Conservation (phyloP, 2,329 filamentous ascomycete genomes). For the Calonectria naviculata region DNA sequence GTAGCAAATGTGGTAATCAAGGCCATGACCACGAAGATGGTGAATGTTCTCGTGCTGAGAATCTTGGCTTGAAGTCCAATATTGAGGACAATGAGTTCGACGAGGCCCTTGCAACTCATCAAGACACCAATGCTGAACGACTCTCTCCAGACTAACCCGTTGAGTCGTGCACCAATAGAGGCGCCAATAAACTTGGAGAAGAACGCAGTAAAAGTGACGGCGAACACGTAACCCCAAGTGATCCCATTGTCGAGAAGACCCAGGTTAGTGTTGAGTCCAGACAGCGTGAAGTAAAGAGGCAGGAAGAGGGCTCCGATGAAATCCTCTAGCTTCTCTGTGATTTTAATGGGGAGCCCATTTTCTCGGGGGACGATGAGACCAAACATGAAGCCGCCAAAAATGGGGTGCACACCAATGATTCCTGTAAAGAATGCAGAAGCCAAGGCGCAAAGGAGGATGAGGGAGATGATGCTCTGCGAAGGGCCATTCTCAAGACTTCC, state of each 20-base stretch:
- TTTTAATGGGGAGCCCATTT: slow-evolving; percentile 86
- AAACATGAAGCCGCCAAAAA: slow-evolving; percentile 91
- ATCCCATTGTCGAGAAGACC: slow-evolving; percentile 83
- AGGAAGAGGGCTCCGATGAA: slow-evolving; percentile 84
- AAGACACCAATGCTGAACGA: slow-evolving; percentile 86
- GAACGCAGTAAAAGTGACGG: slow-evolving; percentile 83
- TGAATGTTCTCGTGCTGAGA: slow-evolving; percentile 74
- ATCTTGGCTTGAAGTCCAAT: slow-evolving; percentile 23
- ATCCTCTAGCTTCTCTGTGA: slow-evolving; percentile 94
- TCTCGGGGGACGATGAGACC: slow-evolving; percentile 91
- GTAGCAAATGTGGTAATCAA: slow-evolving; percentile 86
- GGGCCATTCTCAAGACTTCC: slow-evolving; percentile 88
- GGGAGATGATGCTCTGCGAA: slow-evolving; percentile 81
- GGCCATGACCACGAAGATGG: slow-evolving; percentile 94
- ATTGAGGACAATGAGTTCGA: slow-evolving; percentile 84
- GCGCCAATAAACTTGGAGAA: slow-evolving; percentile 87
- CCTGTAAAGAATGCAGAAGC: slow-evolving; percentile 86
- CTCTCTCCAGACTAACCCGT: slow-evolving; percentile 84
- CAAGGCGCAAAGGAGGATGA: slow-evolving; percentile 83
- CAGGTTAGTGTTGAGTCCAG: slow-evolving; percentile 87
- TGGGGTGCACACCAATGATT: slow-evolving; percentile 89
- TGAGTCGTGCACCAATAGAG: slow-evolving; percentile 76
- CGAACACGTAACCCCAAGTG: slow-evolving; percentile 90
- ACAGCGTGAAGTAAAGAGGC: slow-evolving; percentile 92
- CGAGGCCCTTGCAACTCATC: slow-evolving; percentile 96